Conservation (phyloP, 805 yeast genomes). For the Limtongia smithiae region DNA sequence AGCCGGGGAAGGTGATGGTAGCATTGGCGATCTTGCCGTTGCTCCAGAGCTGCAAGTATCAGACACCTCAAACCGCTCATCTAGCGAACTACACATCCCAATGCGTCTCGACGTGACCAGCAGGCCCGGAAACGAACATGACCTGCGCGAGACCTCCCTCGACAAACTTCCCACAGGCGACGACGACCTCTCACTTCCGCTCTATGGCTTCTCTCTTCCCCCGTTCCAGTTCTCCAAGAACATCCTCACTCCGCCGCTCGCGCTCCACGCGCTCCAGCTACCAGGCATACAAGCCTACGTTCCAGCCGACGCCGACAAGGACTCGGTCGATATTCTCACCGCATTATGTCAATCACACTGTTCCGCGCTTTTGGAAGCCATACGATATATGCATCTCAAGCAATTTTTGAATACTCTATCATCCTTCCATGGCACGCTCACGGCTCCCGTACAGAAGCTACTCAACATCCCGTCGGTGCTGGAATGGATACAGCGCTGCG, state of each 20-base stretch:
- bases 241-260: constrained; percentile 8
- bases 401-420: constrained; percentile 53
- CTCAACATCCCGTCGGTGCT: constrained; percentile 40
- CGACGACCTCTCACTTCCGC: neutral
- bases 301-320: constrained; percentile 47
- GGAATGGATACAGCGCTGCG: constrained; percentile 69
- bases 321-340: constrained; percentile 58
- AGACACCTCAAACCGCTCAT: constrained; percentile 3
- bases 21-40: neutral
- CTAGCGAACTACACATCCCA: too few relatives aligned
- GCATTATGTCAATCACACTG: constrained; percentile 64
- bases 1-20: too few relatives aligned
- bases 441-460: constrained; percentile 60
- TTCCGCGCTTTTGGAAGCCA: constrained; percentile 57
- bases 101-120: too few relatives aligned
- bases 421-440: constrained; percentile 54
- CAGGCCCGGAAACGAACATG: too few relatives aligned
- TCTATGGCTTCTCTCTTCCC: constrained; percentile 15
- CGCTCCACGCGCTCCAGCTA: constrained; percentile 38
- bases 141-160: neutral
- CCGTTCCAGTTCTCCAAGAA: constrained; percentile 9
- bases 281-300: constrained; percentile 44
- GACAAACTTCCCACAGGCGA: constrained; percentile 1
- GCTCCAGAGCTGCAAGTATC: too few relatives aligned
- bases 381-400: constrained; percentile 64